Percentiles rank a stretch among this genome's conserved stretches.
These are phyloP conservation scores for Brassica napus DNA, from an alignment of 345 rosid species.

Conservation along the genomic window DNA sequence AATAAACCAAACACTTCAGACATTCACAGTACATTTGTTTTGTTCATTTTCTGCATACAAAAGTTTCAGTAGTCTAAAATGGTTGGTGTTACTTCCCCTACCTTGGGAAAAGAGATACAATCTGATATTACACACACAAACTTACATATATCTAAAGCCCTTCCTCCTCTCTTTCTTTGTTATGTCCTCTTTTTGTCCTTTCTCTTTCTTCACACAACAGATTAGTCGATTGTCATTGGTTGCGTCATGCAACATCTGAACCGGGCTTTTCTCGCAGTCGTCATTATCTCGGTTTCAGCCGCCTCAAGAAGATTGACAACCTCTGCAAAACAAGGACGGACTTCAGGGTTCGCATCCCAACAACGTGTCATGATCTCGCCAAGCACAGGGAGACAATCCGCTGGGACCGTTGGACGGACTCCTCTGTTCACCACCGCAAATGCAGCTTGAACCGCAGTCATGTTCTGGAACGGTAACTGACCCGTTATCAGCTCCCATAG, in stretches of 20 bases:
- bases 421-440: slow-evolving; percentile 50
- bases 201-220: slow-evolving; percentile 13
- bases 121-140: slow-evolving; percentile 45
- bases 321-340: slow-evolving; percentile 46
- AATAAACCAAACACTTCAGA: slow-evolving; percentile 35
- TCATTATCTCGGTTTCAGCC: slow-evolving; percentile 47
- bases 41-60: slow-evolving; percentile 20
- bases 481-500: slow-evolving; percentile 58
- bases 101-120: slow-evolving; percentile 38
- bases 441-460: slow-evolving; percentile 49
- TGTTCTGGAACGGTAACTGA: slow-evolving; percentile 47
- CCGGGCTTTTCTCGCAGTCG: slow-evolving; percentile 49
- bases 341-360: slow-evolving; percentile 50
- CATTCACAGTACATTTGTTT: background rate
- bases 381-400: slow-evolving; percentile 48
- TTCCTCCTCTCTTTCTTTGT: slow-evolving; percentile 28
- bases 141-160: slow-evolving; percentile 46
- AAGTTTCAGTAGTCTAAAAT: slow-evolving; percentile 37
- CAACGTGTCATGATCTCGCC: slow-evolving; percentile 49
- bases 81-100: slow-evolving; percentile 43
- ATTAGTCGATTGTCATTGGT: slow-evolving; percentile 49
- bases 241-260: slow-evolving; percentile 53
- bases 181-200: slow-evolving; percentile 4
- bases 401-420: slow-evolving; percentile 44
- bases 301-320: slow-evolving; percentile 45